phyloP scores from a whole-genome alignment of 1,139 yeast genomes.

The Candida sp. region DNA sequence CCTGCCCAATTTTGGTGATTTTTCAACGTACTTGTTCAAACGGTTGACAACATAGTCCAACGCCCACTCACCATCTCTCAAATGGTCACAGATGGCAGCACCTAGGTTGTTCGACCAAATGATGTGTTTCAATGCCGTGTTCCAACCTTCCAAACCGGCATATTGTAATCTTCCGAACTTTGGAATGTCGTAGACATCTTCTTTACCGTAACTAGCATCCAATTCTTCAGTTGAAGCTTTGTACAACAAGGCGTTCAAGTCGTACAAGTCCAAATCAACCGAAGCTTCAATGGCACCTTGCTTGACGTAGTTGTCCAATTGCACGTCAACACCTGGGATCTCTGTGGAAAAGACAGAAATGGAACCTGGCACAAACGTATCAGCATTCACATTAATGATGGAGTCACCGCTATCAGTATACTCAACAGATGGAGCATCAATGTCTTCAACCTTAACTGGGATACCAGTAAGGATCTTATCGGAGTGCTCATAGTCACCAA shows the following conservation, averaged over 20 bases:
- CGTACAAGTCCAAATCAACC: slow-evolving; percentile 59
- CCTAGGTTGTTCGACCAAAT: slow-evolving; percentile 78
- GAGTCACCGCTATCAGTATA: slow-evolving; percentile 46
- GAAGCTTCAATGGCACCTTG: slow-evolving; percentile 82
- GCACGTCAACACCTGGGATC: slow-evolving; percentile 57
- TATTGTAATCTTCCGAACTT: slow-evolving; percentile 73
- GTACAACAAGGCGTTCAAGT: slow-evolving; percentile 77
- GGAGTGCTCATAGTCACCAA: slow-evolving; percentile 52
- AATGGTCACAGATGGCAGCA: slow-evolving; percentile 80
- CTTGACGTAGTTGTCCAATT: slow-evolving; percentile 66
- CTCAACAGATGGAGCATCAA: slow-evolving; percentile 55
- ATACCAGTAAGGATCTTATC: slow-evolving; percentile 57
- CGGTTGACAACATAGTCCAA: slow-evolving; percentile 75
- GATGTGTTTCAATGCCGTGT: slow-evolving; percentile 64
- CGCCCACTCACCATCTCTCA: slow-evolving; percentile 91
- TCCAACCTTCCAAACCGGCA: slow-evolving; percentile 97
- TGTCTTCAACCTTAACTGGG: slow-evolving; percentile 62
- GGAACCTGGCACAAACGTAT: slow-evolving; percentile 83
- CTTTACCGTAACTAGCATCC: slow-evolving; percentile 72
- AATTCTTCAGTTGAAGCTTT: slow-evolving; percentile 88
- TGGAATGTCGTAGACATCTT: slow-evolving; percentile 79
- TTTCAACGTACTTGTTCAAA: slow-evolving; percentile 54
- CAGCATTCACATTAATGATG: slow-evolving; percentile 50
- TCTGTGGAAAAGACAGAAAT: slow-evolving; percentile 82
- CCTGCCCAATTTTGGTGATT: slow-evolving; percentile 47